Conservation (phyloP, 2,329 filamentous ascomycete species). For the Dactylellina drechsleri region DNA sequence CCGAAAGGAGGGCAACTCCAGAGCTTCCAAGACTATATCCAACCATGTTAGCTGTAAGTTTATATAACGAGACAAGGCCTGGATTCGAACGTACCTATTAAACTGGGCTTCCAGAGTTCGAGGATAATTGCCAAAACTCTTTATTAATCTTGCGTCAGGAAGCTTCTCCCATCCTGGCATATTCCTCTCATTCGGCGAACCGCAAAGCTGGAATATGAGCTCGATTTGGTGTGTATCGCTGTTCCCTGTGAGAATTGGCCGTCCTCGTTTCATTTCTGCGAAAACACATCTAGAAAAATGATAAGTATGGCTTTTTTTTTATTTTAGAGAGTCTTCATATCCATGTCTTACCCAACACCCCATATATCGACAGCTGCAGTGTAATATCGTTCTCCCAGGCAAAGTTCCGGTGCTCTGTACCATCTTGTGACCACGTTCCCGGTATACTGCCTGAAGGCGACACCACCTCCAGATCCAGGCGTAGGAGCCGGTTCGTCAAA, state of each 20-base stretch:
- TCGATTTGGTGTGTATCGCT: constrained; percentile 90
- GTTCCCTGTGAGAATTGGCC: constrained; percentile 89
- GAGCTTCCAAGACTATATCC: constrained; percentile 67
- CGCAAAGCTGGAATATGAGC: constrained; percentile 91
- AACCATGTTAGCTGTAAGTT: neutral
- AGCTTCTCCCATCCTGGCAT: constrained; percentile 92
- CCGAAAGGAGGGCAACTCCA: constrained; percentile 79
- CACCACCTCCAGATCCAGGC: constrained; percentile 80
- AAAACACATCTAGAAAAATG: constrained; percentile 79
- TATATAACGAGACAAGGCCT: neutral
- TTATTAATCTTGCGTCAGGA: constrained; percentile 81
- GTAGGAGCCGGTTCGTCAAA: constrained; percentile 86
- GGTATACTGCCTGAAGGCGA: constrained; percentile 89
- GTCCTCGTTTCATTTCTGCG: constrained; percentile 94
- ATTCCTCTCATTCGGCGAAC: constrained; percentile 84
- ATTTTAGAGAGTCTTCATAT: neutral
- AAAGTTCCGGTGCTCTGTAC: constrained; percentile 93
- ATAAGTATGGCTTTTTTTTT: constrained; percentile 25
- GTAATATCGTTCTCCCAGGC: constrained; percentile 87
- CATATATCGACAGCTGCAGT: constrained; percentile 98
- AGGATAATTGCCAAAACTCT: constrained; percentile 69
- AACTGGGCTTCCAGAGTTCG: constrained; percentile 79
- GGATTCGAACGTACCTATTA: constrained; percentile 68
- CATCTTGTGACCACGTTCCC: constrained; percentile 96
- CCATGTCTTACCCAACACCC: constrained; percentile 82